These are phyloP conservation scores for Meyerozyma guilliermondii DNA, from an alignment of 1,139 yeast genomes.

Conservation along the genomic window DNA sequence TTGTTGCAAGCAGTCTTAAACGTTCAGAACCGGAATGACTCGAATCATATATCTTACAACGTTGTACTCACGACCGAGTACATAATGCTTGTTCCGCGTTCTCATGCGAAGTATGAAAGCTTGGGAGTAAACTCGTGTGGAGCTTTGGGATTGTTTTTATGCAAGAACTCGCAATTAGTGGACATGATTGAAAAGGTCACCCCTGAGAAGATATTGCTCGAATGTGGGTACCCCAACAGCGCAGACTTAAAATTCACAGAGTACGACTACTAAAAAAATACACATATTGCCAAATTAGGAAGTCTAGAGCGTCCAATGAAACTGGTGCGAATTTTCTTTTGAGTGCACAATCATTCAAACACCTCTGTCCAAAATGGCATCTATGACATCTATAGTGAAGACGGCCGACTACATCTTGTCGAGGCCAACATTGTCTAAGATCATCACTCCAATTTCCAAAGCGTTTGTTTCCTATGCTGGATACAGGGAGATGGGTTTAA, in stretches of 20 bases:
- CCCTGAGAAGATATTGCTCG: constrained; percentile 44
- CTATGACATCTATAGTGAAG: constrained; percentile 79
- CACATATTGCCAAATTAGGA: constrained; percentile 17
- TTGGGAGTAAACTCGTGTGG: constrained; percentile 80
- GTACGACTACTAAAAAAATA: constrained; percentile 26
- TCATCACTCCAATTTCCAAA: constrained; percentile 76
- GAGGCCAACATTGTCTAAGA: constrained; percentile 70
- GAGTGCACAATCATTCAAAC: background rate
- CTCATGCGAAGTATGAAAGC: constrained; percentile 31
- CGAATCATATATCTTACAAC: constrained; percentile 59
- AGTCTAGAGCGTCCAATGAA: constrained; percentile 21
- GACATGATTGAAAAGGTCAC: constrained; percentile 37
- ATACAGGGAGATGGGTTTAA: constrained; percentile 89
- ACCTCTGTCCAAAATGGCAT: constrained; percentile 42
- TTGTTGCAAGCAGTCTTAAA: constrained; percentile 69
- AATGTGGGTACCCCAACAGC: constrained; percentile 64
- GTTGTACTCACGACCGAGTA: constrained; percentile 75
- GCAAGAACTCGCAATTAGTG: constrained; percentile 57
- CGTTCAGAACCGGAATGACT: constrained; percentile 50
- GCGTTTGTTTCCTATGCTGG: constrained; percentile 73
- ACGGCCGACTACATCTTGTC: constrained; percentile 76
- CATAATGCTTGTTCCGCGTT: constrained; percentile 84
- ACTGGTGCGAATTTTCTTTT: constrained; percentile 9
- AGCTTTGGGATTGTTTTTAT: constrained; percentile 69
- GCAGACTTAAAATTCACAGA: constrained; percentile 29